Conservation (phyloP, 2,329 filamentous ascomycete genomes). For the Orbilia blumenaviensis region DNA sequence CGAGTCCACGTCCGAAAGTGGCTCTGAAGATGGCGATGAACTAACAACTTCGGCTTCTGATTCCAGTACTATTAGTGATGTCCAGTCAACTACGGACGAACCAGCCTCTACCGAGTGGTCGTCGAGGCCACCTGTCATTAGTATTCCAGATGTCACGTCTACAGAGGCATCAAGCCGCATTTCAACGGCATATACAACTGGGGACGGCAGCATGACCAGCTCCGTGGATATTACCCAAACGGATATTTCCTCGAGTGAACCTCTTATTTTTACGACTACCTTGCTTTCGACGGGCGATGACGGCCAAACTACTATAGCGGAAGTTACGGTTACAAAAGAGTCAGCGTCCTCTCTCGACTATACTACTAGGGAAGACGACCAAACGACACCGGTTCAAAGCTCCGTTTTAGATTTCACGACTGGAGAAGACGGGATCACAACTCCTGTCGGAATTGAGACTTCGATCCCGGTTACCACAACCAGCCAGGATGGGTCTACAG, state of each 20-base stretch:
- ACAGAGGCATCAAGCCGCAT: not conserved
- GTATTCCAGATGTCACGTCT: not conserved
- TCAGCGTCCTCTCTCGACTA: not conserved
- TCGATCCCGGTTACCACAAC: not conserved
- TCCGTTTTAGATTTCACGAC: not conserved
- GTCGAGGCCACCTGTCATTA: not conserved
- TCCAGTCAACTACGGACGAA: not conserved
- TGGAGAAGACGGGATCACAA: not conserved
- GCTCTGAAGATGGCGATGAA: not conserved
- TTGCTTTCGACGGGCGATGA: not conserved
- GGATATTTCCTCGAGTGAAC: not conserved
- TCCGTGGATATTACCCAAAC: not conserved
- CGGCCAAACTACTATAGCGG: not conserved
- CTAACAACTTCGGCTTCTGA: not conserved
- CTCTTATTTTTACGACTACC: not conserved
- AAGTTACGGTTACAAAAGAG: not conserved
- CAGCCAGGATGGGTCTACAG: not conserved
- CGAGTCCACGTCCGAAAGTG: not conserved
- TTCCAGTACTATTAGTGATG: not conserved
- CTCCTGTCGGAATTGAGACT: not conserved
- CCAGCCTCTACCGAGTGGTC: not conserved
- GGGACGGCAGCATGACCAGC: not conserved
- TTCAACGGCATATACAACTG: not conserved
- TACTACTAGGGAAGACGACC: not conserved
- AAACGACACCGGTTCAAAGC: no score